A percentile compares a stretch with the other conserved stretches of the same genome.
Conservation (phyloP, 2,329 filamentous ascomycete genomes). For the Pseudogymnoascus sp. region DNA sequence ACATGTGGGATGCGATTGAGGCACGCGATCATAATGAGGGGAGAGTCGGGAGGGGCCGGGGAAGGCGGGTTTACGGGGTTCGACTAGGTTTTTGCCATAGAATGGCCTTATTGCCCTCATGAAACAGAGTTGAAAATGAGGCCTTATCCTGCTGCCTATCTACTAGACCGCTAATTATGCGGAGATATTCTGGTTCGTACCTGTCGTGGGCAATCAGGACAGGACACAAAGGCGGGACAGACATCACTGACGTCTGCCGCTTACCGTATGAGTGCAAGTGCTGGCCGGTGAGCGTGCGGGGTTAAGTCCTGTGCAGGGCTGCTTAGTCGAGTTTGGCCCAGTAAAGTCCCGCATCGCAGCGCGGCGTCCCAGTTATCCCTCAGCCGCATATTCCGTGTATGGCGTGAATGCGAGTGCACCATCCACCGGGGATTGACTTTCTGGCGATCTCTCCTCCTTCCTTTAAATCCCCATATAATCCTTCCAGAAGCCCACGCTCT, state of each 20-base stretch:
- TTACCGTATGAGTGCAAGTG: neutral
- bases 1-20: neutral
- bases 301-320: neutral
- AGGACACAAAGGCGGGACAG: neutral
- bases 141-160: neutral
- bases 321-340: neutral
- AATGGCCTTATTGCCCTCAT: too few species aligned
- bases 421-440: neutral
- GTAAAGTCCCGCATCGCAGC: neutral
- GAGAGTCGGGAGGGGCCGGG: neutral
- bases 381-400: neutral
- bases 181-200: neutral
- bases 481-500: neutral
- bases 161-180: neutral
- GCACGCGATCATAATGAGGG: neutral
- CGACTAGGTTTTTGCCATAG: neutral
- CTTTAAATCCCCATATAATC: slow-evolving; percentile 2
- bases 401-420: neutral
- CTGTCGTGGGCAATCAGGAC: neutral
- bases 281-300: neutral
- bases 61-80: neutral
- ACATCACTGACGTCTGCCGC: neutral
- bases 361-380: neutral
- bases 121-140: neutral
- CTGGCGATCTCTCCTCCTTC: neutral